Conservation (phyloP, 1,284 basidiomycete species). For the Amylostereum areolatum region DNA sequence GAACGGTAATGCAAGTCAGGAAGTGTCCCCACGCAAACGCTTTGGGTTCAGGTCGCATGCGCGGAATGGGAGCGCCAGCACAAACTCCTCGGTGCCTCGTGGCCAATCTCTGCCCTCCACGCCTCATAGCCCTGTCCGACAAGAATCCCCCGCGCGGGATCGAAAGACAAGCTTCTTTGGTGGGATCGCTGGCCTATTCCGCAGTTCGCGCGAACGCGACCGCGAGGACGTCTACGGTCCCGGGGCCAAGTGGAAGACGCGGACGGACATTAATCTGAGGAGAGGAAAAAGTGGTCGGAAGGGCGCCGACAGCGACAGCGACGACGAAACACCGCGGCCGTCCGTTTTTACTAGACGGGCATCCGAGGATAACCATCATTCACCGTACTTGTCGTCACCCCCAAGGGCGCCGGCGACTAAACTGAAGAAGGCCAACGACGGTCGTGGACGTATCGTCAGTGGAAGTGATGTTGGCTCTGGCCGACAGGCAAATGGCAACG, state of each 20-base stretch:
- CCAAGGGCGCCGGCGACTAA: neutral
- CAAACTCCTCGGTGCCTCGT: conserved; percentile 1
- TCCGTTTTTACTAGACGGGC: neutral
- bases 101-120: neutral
- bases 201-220: conserved; percentile 10
- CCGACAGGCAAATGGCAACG: neutral
- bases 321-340: conserved; percentile 16
- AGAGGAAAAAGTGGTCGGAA: conserved; percentile 19
- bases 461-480: too few relatives aligned
- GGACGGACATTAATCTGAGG: conserved; percentile 43
- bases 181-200: conserved; percentile 34
- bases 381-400: conserved; percentile 1
- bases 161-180: conserved; percentile 29
- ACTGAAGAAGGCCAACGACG: too few relatives aligned
- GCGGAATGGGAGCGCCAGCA: neutral
- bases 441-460: too few relatives aligned
- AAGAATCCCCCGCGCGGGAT: conserved; percentile 1
- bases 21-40: neutral
- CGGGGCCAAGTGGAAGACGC: conserved; percentile 23
- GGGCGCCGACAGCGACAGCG: conserved; percentile 30
- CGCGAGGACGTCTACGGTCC: neutral
- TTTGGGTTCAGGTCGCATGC: neutral
- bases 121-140: neutral
- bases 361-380: conserved; percentile 3
- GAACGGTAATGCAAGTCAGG: too few relatives aligned